Evolutionary conservation across 2,329 filamentous ascomycete species (phyloP).

Genomic region (Didymella pomorum): DNA sequence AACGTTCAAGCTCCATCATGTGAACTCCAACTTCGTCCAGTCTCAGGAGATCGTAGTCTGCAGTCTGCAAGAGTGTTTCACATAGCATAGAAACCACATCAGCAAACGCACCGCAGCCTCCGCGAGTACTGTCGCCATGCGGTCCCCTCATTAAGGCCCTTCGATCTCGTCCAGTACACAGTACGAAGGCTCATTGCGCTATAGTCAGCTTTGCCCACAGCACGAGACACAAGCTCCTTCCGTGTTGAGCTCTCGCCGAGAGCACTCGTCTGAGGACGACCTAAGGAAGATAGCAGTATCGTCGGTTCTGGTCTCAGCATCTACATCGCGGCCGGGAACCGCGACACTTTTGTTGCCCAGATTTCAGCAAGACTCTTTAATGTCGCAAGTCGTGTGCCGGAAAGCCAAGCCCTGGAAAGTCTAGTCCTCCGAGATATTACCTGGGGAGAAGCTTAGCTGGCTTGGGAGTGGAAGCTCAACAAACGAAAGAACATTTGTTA

Average conservation of each 20-base stretch:
- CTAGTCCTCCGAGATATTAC: conserved; percentile 13
- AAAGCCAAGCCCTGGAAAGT: conserved; percentile 11
- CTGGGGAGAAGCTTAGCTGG: conserved; percentile 9
- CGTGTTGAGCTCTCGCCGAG: background rate
- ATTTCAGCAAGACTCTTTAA: background rate
- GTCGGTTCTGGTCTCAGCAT: background rate
- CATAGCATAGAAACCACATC: no score
- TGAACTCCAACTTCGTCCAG: background rate
- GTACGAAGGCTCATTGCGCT: no score
- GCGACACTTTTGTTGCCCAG: background rate
- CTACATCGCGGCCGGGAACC: conserved; percentile 3
- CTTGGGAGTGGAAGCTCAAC: background rate
- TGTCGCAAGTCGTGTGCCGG: conserved; percentile 7
- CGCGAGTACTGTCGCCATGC: no score
- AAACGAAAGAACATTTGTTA: background rate
- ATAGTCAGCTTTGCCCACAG: no score
- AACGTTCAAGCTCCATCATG: background rate
- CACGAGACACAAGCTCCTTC: background rate
- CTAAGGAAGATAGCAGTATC: background rate
- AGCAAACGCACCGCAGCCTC: no score
- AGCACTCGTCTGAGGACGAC: background rate
- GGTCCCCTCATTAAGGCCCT: no score
- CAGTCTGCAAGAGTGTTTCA: no score
- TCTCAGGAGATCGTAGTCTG: background rate
- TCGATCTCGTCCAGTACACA: no score